Percentiles rank a stretch among this genome's conserved stretches.
Evolutionary conservation across 768 basidiomycete genomes (phyloP).

Genomic region (Podaxis sp.): DNA sequence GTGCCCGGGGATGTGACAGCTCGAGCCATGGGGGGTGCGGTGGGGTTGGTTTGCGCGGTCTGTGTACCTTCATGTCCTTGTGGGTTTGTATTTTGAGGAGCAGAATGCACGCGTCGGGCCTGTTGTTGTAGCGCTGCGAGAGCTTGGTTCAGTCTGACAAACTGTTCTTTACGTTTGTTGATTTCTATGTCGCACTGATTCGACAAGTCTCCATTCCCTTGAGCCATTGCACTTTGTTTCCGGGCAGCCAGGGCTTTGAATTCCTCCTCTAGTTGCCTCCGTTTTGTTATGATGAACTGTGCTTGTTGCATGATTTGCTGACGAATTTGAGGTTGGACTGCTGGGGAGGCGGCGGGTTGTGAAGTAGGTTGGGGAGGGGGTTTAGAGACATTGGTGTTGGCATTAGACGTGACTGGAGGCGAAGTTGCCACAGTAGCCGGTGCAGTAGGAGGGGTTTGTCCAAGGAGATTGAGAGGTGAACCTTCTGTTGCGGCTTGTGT

Average conservation of each 20-base stretch:
- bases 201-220: constrained; percentile 18
- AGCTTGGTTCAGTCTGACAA: constrained; percentile 13
- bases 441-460: constrained; percentile 20
- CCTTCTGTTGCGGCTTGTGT: constrained; percentile 12
- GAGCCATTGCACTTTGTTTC: constrained; percentile 15
- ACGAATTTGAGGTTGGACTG: constrained; percentile 20
- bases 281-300: background rate
- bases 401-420: background rate
- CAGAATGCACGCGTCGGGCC: constrained; percentile 6
- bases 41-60: background rate
- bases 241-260: background rate
- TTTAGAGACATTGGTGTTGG: constrained; percentile 17
- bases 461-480: constrained; percentile 10
- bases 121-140: constrained; percentile 12
- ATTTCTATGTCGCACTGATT: constrained; percentile 15
- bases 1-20: constrained; percentile 4
- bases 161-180: constrained; percentile 13
- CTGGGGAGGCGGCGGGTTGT: constrained; percentile 1
- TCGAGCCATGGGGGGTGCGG: background rate
- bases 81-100: background rate
- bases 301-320: constrained; percentile 4
- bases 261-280: constrained; percentile 10
- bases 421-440: constrained; percentile 17
- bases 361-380: constrained; percentile 15
- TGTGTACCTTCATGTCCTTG: constrained; percentile 3